These are phyloP conservation scores for Rhododendron henanense DNA, from an alignment of 148 eudicot species.

Conservation along the genomic window DNA sequence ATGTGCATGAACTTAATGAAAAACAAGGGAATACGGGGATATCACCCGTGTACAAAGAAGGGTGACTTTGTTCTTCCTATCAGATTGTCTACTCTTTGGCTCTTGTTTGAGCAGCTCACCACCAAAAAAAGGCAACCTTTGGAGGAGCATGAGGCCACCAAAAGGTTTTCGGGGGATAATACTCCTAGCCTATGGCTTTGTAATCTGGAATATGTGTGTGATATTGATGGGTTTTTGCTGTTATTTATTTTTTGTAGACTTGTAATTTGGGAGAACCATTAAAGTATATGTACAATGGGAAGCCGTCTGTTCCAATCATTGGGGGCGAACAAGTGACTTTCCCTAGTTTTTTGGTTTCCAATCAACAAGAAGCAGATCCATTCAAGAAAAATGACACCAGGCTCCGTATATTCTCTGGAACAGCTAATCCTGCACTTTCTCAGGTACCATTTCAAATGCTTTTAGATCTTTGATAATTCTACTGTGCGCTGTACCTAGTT, in stretches of 20 bases:
- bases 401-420: conserved; percentile 83
- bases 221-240: not conserved
- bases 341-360: conserved; percentile 52
- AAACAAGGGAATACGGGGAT: not conserved
- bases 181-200: not conserved
- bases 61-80: not conserved
- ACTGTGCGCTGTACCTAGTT: not conserved
- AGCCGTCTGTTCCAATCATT: conserved; percentile 22
- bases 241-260: conserved; percentile 31
- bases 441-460: conserved; percentile 44
- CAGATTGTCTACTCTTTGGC: not conserved
- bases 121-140: not conserved
- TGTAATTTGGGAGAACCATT: conserved; percentile 60
- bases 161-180: not conserved
- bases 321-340: conserved; percentile 34
- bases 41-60: not conserved
- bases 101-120: not conserved
- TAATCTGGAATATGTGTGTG: not conserved
- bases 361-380: conserved; percentile 20
- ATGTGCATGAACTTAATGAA: not conserved
- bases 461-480: not conserved
- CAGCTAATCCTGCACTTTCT: conserved; percentile 80
- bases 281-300: conserved; percentile 62
- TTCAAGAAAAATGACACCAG: conserved; percentile 39
- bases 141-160: not conserved